A percentile compares a stretch with the other conserved stretches of the same genome.
Evolutionary conservation across 345 rosid genomes (phyloP).

Genomic region (Murraya paniculata): DNA sequence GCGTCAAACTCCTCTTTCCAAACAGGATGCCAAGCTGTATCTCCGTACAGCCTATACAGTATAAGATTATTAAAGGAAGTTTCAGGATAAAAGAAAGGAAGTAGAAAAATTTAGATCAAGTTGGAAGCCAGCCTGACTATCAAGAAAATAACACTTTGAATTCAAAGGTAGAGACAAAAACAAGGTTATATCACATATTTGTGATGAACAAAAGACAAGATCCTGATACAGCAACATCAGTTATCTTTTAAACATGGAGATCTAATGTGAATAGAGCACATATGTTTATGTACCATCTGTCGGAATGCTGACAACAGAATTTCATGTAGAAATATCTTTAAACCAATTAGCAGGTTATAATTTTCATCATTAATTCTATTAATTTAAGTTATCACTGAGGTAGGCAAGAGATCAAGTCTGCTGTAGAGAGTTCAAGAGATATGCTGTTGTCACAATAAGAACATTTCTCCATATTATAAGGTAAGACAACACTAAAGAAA

Average conservation of each 20-base stretch:
- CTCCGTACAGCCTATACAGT: conserved; percentile 62
- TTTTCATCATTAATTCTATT: background rate
- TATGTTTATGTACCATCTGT: background rate
- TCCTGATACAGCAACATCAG: background rate
- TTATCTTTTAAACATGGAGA: background rate
- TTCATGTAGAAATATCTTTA: background rate
- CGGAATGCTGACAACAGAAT: background rate
- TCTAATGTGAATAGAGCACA: background rate
- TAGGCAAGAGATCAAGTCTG: background rate
- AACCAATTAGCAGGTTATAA: background rate
- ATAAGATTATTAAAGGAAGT: conserved; percentile 7
- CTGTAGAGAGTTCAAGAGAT: background rate
- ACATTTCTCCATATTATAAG: background rate
- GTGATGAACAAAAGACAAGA: background rate
- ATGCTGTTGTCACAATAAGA: background rate
- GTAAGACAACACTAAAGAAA: background rate
- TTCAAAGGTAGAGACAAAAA: background rate
- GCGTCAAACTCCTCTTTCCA: conserved; percentile 65
- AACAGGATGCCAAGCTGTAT: conserved; percentile 97
- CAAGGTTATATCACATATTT: background rate
- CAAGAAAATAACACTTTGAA: background rate
- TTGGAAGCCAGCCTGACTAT: background rate
- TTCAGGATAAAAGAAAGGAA: background rate
- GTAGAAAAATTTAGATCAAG: background rate
- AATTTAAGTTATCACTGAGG: background rate